Conservation (phyloP, 352 stramenopile genomes). For the Globisporangium spinosum region DNA sequence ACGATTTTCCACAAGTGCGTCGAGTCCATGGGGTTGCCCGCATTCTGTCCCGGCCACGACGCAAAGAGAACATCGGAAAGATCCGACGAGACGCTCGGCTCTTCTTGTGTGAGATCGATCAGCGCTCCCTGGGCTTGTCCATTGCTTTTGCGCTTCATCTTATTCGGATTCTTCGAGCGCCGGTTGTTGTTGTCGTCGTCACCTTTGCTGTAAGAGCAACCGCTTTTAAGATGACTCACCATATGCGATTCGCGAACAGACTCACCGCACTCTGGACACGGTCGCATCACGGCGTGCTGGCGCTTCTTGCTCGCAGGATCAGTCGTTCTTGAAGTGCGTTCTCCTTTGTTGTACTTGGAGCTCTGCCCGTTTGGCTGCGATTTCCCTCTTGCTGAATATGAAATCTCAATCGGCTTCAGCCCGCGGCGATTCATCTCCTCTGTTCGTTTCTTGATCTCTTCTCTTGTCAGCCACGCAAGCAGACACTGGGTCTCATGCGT, state of each 20-base stretch:
- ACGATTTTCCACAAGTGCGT: constrained; percentile 79
- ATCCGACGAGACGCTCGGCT: constrained; percentile 29
- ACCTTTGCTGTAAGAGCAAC: constrained; percentile 28
- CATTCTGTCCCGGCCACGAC: constrained; percentile 71
- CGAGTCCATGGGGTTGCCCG: constrained; percentile 66
- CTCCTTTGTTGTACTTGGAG: constrained; percentile 17
- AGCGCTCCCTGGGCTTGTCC: not conserved
- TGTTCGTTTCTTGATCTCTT: constrained; percentile 37
- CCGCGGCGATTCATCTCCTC: constrained; percentile 35
- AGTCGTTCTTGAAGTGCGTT: constrained; percentile 3
- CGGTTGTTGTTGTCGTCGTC: constrained; percentile 15
- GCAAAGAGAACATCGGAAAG: constrained; percentile 76
- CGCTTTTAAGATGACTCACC: constrained; percentile 65
- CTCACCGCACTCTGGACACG: constrained; percentile 68
- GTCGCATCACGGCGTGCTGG: constrained; percentile 32
- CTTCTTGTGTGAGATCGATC: constrained; percentile 26
- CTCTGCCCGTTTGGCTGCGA: constrained; percentile 23
- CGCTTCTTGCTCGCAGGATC: constrained; percentile 33
- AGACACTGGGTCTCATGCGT: constrained; percentile 64
- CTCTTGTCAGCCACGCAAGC: constrained; percentile 47
- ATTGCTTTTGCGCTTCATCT: constrained; percentile 37
- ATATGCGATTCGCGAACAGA: constrained; percentile 56
- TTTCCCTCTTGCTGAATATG: constrained; percentile 32
- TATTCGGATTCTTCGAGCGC: constrained; percentile 36
- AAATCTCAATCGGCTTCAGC: constrained; percentile 33